Evolutionary conservation across 345 rosid genomes (phyloP), one percentile per base, ranked within the genome.

Genomic region (Acer yangbiense): DNA sequence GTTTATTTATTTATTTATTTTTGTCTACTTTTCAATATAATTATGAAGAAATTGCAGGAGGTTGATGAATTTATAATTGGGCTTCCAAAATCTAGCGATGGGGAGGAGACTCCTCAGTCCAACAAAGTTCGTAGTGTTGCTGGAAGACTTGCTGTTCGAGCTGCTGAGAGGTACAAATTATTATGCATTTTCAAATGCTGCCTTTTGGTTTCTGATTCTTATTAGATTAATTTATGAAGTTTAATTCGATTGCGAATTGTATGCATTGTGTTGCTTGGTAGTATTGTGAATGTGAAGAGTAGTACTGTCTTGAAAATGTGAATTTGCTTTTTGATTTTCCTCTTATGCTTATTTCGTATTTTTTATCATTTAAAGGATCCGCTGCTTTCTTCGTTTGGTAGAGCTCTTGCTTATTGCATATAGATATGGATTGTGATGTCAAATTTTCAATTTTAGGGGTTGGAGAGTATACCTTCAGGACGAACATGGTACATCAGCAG

Each of bases 391-490:
- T 25, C 7, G 0, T 4, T 27, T n/a, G 4, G 16, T 65, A 50
- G 66, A 61, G 0, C 50, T 25, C 76, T 39, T 25, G 2, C 32
- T 4, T 69, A 10, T 11, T 21, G 14, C 18, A 25, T 21, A 52
- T 20, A 20, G 17, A 35, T n/a, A 8, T 64, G 63, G 54, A 43
- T 48, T 69, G 18, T 83, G 39, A 82, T 75, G 7, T 29, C 11
- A 8, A 39, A 62, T 79, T 68, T 16, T 5, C 11, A 78, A 80
- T 84, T 62, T 39, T 77, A 95, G 97, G 84, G 97, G 98, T 61
- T 90, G 90, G 93, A 90, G 98, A 73, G 97, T 95, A 71, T 95
- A 91, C 86, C 88, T 95, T 35, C 90, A 85, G 77, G 94, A 95
- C 87, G 98, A 95, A 77, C 94, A 93, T 80, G 91, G 97, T 25